A percentile compares a stretch with the other conserved stretches of the same genome.
Evolutionary conservation across 2,329 filamentous ascomycete genomes (phyloP).

Genomic region (Diaporthe helianthi): DNA sequence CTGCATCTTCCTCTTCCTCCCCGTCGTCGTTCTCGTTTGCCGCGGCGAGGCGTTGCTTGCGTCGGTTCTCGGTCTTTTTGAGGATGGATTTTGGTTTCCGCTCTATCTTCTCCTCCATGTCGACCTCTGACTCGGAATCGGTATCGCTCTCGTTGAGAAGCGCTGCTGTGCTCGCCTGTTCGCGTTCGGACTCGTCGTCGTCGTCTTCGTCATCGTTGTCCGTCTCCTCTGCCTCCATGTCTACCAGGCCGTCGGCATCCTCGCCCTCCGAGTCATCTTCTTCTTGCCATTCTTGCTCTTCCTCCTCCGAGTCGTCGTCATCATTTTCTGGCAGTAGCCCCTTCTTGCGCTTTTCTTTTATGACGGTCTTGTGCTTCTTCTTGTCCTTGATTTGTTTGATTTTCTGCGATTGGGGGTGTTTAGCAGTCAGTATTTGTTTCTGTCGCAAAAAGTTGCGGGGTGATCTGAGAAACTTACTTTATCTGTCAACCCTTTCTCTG

Average conservation of each 20-base stretch:
- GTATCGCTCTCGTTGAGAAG: conserved; percentile 65
- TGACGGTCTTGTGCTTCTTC: conserved; percentile 52
- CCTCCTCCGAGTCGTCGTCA: conserved; percentile 35
- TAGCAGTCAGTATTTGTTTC: background rate
- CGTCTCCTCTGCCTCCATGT: conserved; percentile 37
- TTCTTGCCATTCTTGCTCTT: conserved; percentile 43
- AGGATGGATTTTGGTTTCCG: conserved; percentile 50
- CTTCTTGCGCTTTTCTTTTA: conserved; percentile 48
- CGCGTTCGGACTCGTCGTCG: conserved; percentile 39
- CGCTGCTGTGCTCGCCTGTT: conserved; percentile 44
- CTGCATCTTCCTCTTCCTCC: conserved; percentile 84
- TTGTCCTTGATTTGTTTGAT: conserved; percentile 58
- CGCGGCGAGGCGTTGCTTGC: conserved; percentile 46
- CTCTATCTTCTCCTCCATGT: conserved; percentile 75
- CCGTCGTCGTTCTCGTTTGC: conserved; percentile 66
- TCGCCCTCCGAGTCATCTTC: conserved; percentile 47
- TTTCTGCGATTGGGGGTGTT: conserved; percentile 15
- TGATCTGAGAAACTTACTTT: conserved; percentile 36
- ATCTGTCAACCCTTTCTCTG: conserved; percentile 59
- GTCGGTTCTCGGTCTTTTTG: conserved; percentile 54
- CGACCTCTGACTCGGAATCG: conserved; percentile 73
- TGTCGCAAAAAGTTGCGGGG: background rate
- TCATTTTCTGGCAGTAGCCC: conserved; percentile 37
- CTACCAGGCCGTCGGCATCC: conserved; percentile 36
- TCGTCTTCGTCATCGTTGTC: conserved; percentile 42